Percentiles rank a stretch among this genome's conserved stretches.
phyloP scores from a whole-genome alignment of 768 basidiomycete species.

The Suillus lakei region DNA sequence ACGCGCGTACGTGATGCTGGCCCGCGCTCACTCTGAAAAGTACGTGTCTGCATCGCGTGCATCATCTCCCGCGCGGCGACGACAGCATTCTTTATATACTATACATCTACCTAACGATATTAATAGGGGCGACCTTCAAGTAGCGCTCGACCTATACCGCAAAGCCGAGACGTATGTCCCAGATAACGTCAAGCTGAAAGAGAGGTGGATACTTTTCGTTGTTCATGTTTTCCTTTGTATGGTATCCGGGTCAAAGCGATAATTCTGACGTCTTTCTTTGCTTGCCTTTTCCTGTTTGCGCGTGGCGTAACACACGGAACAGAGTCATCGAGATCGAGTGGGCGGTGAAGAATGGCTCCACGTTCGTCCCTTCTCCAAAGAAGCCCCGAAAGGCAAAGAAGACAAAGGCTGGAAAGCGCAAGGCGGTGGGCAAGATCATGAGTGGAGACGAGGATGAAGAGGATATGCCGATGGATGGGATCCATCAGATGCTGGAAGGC shows the following conservation, averaged over 20 bases:
- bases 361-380: slow-evolving; percentile 62
- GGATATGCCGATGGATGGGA: slow-evolving; percentile 6
- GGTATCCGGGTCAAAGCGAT: slow-evolving; percentile 44
- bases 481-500: slow-evolving; percentile 9
- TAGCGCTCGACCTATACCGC: slow-evolving; percentile 80
- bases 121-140: slow-evolving; percentile 75
- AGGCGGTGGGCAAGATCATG: slow-evolving; percentile 18
- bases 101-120: neutral
- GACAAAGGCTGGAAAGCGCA: slow-evolving; percentile 29
- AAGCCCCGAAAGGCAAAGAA: slow-evolving; percentile 43
- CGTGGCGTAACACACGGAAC: slow-evolving; percentile 15
- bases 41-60: slow-evolving; percentile 38
- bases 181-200: slow-evolving; percentile 84
- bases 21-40: slow-evolving; percentile 83
- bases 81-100: neutral
- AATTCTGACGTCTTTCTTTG: slow-evolving; percentile 48
- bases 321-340: slow-evolving; percentile 87
- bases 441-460: slow-evolving; percentile 8
- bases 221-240: slow-evolving; percentile 66
- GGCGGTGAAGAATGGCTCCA: slow-evolving; percentile 66
- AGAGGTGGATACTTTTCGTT: slow-evolving; percentile 84
- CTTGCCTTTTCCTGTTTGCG: slow-evolving; percentile 22
- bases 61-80: slow-evolving; percentile 2
- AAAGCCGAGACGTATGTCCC: slow-evolving; percentile 84
- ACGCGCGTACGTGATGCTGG: slow-evolving; percentile 82